Conservation (phyloP, 73 alveolate genomes). For the Paramecium sonneborni region DNA sequence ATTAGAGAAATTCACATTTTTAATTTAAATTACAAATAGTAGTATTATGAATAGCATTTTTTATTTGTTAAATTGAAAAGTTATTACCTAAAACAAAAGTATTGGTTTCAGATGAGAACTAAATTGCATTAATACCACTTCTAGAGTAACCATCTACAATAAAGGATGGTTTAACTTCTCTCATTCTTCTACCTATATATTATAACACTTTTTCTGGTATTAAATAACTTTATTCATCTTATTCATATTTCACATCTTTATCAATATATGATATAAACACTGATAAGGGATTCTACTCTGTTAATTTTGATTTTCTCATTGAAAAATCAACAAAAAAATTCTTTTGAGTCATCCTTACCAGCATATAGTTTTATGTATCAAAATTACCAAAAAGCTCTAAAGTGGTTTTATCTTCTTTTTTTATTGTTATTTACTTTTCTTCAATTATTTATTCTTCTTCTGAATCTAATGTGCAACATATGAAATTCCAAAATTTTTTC, state of each 20-base stretch:
- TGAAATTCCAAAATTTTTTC: slow-evolving; percentile 21
- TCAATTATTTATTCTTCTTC: slow-evolving; percentile 20
- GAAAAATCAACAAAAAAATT: slow-evolving; percentile 42
- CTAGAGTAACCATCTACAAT: slow-evolving; percentile 27
- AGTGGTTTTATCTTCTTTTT: neutral
- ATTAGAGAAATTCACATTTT: neutral
- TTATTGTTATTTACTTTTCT: neutral
- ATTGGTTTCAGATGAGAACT: neutral
- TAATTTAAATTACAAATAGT: neutral
- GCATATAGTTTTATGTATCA: neutral
- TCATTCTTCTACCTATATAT: slow-evolving; percentile 44
- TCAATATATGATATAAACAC: neutral
- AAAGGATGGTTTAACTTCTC: slow-evolving; percentile 7
- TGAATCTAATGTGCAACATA: neutral
- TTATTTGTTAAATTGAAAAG: neutral
- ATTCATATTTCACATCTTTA: neutral
- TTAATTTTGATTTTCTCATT: neutral
- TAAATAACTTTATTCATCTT: neutral
- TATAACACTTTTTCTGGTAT: slow-evolving; percentile 38
- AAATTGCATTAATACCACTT: neutral
- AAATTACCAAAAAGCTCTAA: slow-evolving; percentile 22
- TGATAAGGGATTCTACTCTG: neutral
- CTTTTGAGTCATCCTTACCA: slow-evolving; percentile 34
- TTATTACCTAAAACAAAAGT: neutral
- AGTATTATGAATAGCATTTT: slow-evolving; percentile 1